Evolutionary conservation across 768 basidiomycete genomes (phyloP).

Genomic region (Calocera viscosa): DNA sequence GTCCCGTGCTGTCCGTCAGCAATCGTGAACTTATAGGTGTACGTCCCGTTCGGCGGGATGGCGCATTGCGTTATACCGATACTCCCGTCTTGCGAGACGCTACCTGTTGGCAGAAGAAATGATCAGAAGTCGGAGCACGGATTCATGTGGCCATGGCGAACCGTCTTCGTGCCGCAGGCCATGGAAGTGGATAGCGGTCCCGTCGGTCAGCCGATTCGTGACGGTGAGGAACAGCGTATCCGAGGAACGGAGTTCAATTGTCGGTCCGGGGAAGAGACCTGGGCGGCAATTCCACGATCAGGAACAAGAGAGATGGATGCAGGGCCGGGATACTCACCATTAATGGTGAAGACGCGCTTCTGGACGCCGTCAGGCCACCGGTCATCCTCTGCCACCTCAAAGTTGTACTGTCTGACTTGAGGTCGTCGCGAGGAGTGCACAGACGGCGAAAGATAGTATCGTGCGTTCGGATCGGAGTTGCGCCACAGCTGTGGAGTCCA

Average conservation of each 20-base stretch:
- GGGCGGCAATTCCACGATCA: not conserved
- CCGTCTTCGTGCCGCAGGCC: conserved; percentile 14
- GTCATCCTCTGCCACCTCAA: conserved; percentile 11
- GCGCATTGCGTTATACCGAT: conserved; percentile 12
- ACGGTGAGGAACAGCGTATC: conserved; percentile 14
- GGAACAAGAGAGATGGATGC: not conserved
- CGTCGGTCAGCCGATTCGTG: no score
- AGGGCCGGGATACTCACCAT: conserved; percentile 2
- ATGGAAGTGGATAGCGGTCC: conserved; percentile 15
- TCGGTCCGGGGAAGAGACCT: conserved; percentile 15
- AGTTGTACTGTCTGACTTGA: not conserved
- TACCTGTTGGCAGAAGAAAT: conserved; percentile 8
- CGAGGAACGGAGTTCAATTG: conserved; percentile 15
- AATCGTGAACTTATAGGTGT: not conserved
- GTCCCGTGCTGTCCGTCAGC: not conserved
- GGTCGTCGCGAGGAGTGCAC: not conserved
- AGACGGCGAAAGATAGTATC: not conserved
- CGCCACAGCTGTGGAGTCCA: not conserved
- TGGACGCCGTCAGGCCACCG: conserved; percentile 16
- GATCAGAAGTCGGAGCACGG: conserved; percentile 10
- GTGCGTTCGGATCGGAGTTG: not conserved
- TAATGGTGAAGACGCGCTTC: conserved; percentile 15
- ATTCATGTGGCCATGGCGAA: conserved; percentile 8
- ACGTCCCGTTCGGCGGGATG: not conserved
- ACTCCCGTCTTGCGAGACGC: conserved; percentile 4